phyloP scores from a whole-genome alignment of 2,329 filamentous ascomycete species.

The Calonectria hawksworthii region DNA sequence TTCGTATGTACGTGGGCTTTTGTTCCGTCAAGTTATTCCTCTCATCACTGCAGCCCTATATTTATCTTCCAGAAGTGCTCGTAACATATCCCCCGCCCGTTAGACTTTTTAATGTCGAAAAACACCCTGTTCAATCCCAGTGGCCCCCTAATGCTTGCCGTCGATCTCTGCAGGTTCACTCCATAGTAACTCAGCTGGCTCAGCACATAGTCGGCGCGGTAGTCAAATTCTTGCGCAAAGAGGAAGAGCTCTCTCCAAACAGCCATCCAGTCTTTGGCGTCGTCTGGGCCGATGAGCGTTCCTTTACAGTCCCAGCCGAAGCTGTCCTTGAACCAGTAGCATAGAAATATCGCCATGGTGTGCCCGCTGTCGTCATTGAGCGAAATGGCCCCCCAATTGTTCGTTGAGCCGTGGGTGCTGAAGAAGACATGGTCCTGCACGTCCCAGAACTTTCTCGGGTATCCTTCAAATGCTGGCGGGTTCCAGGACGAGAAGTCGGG shows the following conservation, averaged over 20 bases:
- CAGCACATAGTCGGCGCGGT: slow-evolving; percentile 1
- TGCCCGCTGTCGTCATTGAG: neutral
- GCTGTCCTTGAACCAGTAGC: slow-evolving; percentile 3
- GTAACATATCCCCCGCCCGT: neutral
- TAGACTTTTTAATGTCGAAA: slow-evolving; percentile 11
- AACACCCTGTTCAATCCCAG: neutral
- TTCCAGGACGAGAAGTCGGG: neutral
- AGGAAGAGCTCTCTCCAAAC: slow-evolving; percentile 12
- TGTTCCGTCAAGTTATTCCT: neutral
- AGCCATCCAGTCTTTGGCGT: slow-evolving; percentile 1
- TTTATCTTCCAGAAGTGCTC: slow-evolving; percentile 17
- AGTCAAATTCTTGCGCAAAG: neutral
- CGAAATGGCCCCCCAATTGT: slow-evolving; percentile 13
- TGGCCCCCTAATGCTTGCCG: neutral
- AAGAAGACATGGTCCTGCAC: slow-evolving; percentile 16
- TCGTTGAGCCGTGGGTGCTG: slow-evolving; percentile 3
- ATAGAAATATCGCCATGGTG: slow-evolving; percentile 4
- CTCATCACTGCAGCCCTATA: neutral
- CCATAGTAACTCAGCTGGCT: neutral
- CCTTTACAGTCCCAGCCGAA: neutral
- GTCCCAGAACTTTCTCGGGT: slow-evolving; percentile 16
- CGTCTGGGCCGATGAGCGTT: neutral
- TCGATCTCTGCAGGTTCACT: neutral
- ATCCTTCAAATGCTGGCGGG: neutral
- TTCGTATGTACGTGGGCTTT: neutral